Evolutionary conservation across 805 yeast genomes (phyloP).

Genomic region (Saccharomycopsis sp.): DNA sequence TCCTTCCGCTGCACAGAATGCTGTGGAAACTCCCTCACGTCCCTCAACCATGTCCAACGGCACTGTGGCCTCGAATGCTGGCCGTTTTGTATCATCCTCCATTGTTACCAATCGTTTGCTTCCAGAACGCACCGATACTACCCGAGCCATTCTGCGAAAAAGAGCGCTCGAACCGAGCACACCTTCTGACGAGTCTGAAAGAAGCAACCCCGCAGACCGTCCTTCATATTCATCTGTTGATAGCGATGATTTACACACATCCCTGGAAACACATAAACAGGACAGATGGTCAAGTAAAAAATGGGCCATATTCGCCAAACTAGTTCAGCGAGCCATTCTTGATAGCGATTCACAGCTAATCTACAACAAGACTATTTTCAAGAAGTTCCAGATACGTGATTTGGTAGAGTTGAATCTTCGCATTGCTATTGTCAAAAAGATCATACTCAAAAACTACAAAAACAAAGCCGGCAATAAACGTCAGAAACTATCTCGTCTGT

Average conservation of each 20-base stretch:
- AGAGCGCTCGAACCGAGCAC: neutral
- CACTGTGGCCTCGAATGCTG: neutral
- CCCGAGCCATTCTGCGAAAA: neutral
- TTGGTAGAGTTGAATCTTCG: conserved; percentile 11
- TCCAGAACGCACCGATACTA: no score
- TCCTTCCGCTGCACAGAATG: no score
- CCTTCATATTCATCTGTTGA: no score
- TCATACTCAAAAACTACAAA: neutral
- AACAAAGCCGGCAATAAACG: neutral
- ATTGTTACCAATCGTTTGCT: no score
- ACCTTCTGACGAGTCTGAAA: neutral
- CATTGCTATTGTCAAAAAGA: conserved; percentile 6
- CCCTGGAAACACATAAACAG: neutral
- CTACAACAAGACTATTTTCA: conserved; percentile 5
- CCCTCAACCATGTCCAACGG: neutral
- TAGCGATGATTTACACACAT: no score
- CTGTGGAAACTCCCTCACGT: neutral
- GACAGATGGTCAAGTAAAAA: conserved; percentile 5
- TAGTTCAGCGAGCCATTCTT: conserved; percentile 5
- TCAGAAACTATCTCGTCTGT: neutral
- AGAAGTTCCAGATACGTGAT: conserved; percentile 2
- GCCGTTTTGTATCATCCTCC: no score
- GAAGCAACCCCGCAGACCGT: neutral
- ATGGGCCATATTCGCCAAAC: conserved; percentile 13
- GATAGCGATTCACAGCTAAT: conserved; percentile 5